Conservation (phyloP, 805 yeast species). For the Metschnikowia amazonensis region DNA sequence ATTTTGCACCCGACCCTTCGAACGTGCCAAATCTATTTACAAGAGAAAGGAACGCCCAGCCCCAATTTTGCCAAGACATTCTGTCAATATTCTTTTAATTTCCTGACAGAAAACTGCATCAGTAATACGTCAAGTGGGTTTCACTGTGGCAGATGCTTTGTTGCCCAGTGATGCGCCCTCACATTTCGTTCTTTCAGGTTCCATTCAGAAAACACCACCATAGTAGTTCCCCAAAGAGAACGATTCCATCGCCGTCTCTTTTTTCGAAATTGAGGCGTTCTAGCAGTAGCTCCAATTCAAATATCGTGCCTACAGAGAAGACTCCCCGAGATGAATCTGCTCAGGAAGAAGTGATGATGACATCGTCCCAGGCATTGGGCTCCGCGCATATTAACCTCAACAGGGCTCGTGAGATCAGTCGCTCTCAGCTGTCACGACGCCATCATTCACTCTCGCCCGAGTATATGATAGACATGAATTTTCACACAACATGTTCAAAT, state of each 20-base stretch:
- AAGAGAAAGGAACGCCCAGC: not conserved
- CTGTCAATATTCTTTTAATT: not conserved
- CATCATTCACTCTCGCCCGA: slow-evolving; percentile 8
- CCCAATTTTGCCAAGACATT: not conserved
- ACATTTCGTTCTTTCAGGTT: not conserved
- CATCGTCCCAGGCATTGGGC: slow-evolving; percentile 13
- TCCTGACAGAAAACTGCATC: not conserved
- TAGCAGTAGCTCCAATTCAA: not conserved
- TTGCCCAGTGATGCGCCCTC: not conserved
- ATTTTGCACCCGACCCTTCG: not conserved
- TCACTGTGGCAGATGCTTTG: not conserved
- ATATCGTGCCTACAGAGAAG: not conserved
- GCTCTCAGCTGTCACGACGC: not conserved
- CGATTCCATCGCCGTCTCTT: not conserved
- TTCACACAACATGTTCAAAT: slow-evolving; percentile 1
- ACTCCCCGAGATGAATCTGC: not conserved
- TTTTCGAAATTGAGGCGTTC: slow-evolving; percentile 1
- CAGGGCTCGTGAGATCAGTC: slow-evolving; percentile 5
- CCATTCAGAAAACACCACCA: slow-evolving; percentile 2
- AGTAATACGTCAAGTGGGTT: not conserved
- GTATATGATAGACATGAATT: slow-evolving; percentile 7
- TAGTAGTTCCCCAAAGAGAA: not conserved
- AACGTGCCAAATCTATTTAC: not conserved
- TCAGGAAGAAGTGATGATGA: not conserved
- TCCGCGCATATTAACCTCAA: not conserved